Base-by-base conservation (phyloP, 129 eudicot species). In the Flaveria brownii region DNA sequence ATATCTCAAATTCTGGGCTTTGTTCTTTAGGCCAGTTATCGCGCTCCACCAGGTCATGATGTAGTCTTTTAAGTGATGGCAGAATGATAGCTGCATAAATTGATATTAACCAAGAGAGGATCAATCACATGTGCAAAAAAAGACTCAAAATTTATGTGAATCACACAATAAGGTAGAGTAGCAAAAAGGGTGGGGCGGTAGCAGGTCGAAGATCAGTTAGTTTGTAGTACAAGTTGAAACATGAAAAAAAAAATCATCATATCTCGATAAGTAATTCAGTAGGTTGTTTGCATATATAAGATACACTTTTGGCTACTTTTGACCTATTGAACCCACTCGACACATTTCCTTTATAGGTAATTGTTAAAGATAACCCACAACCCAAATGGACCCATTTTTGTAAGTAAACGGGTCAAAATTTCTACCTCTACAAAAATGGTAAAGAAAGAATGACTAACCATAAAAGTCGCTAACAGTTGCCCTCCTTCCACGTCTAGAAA, bases 391-490 rank as follows among this genome's bases (percentile, higher is more conserved):
- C 17, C 36, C 10, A 20, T 33, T 18, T 60, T 28, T 30, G 20
- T 9, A 64, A 6, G 61, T 68, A 59, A 78, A 42, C 5, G 46
- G 33, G 64, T 22, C 33, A 22, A 22, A 20, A 9, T 20, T 9
- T 57, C 8, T 13, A 62, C 43, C 68, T 30, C n/a, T 9, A 60
- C 14, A 62, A 62, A 28, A 28, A 62, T 2, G 11, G 66, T 30
- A 78, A 67, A 41, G 33, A 70, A 74, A 78, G 30, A 51, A 72
- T 25, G 74, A 81, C 96, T 60, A 57, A 94, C 98, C 94, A 80
- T 94, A 94, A 80, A 94, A 94, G 73, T 94, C 98, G 45, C 76
- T 65, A 41, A 91, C 82, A 18, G 97, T 71, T 72, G 98, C 96
- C 80, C 79, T 94, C 67, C 97, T 86, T 71, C 90, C 93, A 51